Percentiles rank a stretch among this genome's conserved stretches.
Conservation (phyloP, 1,139 yeast species). For the Petasospora fabianii region DNA sequence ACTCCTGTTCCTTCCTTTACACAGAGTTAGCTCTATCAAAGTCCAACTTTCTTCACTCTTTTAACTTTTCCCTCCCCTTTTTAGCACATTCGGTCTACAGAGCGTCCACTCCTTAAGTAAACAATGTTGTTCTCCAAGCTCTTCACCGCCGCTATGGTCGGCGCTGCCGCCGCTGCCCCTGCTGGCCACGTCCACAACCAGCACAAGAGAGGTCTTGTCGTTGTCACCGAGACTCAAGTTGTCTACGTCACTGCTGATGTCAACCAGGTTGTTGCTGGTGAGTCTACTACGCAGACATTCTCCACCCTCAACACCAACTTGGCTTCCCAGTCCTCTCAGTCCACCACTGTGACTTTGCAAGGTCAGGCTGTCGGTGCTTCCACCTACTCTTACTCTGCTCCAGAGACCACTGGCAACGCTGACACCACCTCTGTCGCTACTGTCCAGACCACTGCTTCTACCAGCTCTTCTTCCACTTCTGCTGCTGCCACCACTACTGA, state of each 20-base stretch:
- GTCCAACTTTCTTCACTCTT: constrained; percentile 6
- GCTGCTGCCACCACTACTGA: constrained; percentile 29
- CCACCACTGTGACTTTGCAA: constrained; percentile 36
- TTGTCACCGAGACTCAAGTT: constrained; percentile 37
- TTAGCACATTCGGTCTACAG: neutral
- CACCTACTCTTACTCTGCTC: constrained; percentile 13
- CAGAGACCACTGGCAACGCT: constrained; percentile 20
- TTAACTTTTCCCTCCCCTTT: constrained; percentile 7
- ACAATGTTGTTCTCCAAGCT: constrained; percentile 33
- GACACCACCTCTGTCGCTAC: constrained; percentile 29
- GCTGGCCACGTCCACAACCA: constrained; percentile 46
- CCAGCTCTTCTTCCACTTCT: constrained; percentile 29
- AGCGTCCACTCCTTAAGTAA: constrained; percentile 3
- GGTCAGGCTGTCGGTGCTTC: constrained; percentile 30
- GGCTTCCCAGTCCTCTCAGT: constrained; percentile 23
- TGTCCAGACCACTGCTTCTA: constrained; percentile 22
- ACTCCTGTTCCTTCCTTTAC: constrained; percentile 32
- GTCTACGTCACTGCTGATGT: constrained; percentile 39
- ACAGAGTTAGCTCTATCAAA: constrained; percentile 24
- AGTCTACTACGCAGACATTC: constrained; percentile 30
- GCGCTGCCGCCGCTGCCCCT: constrained; percentile 31
- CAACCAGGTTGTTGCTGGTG: constrained; percentile 31
- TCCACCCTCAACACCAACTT: constrained; percentile 28
- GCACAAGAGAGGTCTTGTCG: constrained; percentile 44
- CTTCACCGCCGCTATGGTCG: constrained; percentile 32